These are phyloP conservation scores for Fusarium papillatum DNA, from an alignment of 2,329 filamentous ascomycete species.

Conservation along the genomic window DNA sequence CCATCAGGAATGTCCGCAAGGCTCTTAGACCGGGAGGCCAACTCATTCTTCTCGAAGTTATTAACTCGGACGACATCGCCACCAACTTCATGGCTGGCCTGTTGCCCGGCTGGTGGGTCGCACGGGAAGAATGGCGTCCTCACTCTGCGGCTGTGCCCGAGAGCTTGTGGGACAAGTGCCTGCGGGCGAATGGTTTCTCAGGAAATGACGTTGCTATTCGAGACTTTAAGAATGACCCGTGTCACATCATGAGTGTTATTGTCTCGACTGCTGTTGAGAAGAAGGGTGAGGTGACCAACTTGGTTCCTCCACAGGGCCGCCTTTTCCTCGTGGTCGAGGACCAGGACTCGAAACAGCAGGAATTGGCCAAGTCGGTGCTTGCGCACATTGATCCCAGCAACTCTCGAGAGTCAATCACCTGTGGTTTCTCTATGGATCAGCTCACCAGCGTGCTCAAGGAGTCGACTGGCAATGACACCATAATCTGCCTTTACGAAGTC, in stretches of 20 bases:
- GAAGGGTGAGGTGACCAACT: not conserved
- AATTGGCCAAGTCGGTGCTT: not conserved
- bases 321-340: not conserved
- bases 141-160: not conserved
- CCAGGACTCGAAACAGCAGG: not conserved
- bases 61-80: not conserved
- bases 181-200: not conserved
- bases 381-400: not conserved
- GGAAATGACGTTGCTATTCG: not conserved
- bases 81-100: not conserved
- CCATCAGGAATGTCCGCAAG: slow-evolving; percentile 22
- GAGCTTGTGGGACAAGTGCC: not conserved
- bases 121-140: not conserved
- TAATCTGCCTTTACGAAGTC: not conserved
- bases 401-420: not conserved
- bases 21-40: slow-evolving; percentile 46
- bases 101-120: slow-evolving; percentile 29
- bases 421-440: not conserved
- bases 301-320: not conserved
- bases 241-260: not conserved
- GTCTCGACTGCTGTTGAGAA: not conserved
- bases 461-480: not conserved
- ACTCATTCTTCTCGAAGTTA: slow-evolving; percentile 30
- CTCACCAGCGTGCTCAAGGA: not conserved
- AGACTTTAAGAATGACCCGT: not conserved